A percentile compares a stretch with the other conserved stretches of the same genome.
These are phyloP conservation scores for Schizophyllum amplum DNA, from an alignment of 1,284 basidiomycete genomes.

Conservation along the genomic window DNA sequence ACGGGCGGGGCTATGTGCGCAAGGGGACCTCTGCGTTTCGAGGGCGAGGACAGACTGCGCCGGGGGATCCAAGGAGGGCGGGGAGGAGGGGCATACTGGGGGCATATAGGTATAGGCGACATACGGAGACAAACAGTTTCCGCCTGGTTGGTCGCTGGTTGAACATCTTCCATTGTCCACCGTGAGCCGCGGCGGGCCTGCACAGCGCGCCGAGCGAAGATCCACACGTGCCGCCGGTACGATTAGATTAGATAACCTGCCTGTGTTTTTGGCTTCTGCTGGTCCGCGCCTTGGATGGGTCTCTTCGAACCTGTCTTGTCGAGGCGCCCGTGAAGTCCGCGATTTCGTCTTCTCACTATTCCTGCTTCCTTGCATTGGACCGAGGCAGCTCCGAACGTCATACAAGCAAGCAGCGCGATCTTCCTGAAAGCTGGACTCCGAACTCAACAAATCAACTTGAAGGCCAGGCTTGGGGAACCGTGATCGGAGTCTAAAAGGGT, in stretches of 20 bases:
- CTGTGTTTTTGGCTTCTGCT: too few relatives aligned
- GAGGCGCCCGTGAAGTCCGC: background rate
- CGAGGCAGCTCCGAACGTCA: too few relatives aligned
- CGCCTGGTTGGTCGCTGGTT: too few relatives aligned
- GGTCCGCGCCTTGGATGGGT: too few relatives aligned
- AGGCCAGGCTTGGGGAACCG: background rate
- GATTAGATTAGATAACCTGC: background rate
- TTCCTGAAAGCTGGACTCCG: too few relatives aligned
- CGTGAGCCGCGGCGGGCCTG: too few relatives aligned
- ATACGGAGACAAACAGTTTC: too few relatives aligned
- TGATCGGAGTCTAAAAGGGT: background rate
- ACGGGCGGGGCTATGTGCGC: background rate
- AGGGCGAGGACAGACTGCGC: background rate
- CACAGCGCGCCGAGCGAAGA: background rate
- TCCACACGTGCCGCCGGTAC: background rate
- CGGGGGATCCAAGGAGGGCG: background rate
- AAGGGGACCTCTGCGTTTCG: background rate
- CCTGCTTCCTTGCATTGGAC: too few relatives aligned
- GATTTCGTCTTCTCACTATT: too few relatives aligned
- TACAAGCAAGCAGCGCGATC: too few relatives aligned
- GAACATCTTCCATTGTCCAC: background rate
- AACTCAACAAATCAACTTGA: too few relatives aligned
- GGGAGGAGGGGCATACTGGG: background rate
- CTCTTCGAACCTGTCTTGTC: background rate
- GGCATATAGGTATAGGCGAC: too few relatives aligned